Percentiles rank a stretch among this genome's conserved stretches.
phyloP scores from a whole-genome alignment of 2,329 filamentous ascomycete genomes.

The Ustilaginoidea virens region DNA sequence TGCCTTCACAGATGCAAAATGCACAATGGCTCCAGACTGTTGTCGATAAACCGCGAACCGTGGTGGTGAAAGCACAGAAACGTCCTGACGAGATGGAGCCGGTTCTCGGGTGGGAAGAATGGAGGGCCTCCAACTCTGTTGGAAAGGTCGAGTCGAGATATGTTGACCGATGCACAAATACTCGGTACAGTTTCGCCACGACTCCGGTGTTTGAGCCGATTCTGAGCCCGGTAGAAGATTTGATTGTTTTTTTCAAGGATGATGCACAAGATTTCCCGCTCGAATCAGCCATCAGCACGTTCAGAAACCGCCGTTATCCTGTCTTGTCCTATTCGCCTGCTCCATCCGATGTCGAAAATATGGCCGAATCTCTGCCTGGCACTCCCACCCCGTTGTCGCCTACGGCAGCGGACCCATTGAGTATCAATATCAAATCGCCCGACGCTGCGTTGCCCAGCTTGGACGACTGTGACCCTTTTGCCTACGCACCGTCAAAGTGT shows the following conservation, averaged over 20 bases:
- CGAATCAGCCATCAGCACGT: slow-evolving; percentile 29
- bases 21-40: slow-evolving; percentile 9
- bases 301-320: slow-evolving; percentile 17
- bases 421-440: not conserved
- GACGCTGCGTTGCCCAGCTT: not conserved
- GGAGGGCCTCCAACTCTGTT: slow-evolving; percentile 10
- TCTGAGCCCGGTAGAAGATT: slow-evolving; percentile 37
- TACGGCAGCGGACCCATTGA: not conserved
- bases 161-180: slow-evolving; percentile 25
- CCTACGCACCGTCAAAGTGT: slow-evolving; percentile 15
- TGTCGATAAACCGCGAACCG: slow-evolving; percentile 11
- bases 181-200: slow-evolving; percentile 10
- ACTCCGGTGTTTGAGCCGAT: slow-evolving; percentile 23
- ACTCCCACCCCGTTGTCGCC: slow-evolving; percentile 10
- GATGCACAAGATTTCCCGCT: slow-evolving; percentile 25
- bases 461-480: slow-evolving; percentile 34
- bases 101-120: slow-evolving; percentile 15
- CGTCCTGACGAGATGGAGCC: slow-evolving; percentile 14
- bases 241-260: slow-evolving; percentile 38
- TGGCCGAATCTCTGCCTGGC: slow-evolving; percentile 9
- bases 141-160: slow-evolving; percentile 12
- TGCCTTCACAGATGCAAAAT: slow-evolving; percentile 10
- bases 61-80: slow-evolving; percentile 15
- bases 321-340: slow-evolving; percentile 10
- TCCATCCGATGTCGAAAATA: slow-evolving; percentile 9